A percentile compares a stretch with the other conserved stretches of the same genome.
Evolutionary conservation across 31 red algal genomes (phyloP).

Genomic region (Odonthalia washingtoniensis): DNA sequence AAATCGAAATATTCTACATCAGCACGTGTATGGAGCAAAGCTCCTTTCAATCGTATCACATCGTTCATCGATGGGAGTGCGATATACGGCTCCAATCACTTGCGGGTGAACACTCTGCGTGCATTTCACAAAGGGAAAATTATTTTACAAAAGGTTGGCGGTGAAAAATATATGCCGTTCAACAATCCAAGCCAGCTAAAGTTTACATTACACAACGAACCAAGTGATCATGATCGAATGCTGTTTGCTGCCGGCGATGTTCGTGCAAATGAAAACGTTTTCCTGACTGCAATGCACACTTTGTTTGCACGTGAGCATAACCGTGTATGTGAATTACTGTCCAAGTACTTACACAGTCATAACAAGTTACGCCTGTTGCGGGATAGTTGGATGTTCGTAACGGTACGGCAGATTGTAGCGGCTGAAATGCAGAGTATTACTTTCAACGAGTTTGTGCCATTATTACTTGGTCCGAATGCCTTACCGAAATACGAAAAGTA

Average conservation of each 20-base stretch:
- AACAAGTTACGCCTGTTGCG: background rate
- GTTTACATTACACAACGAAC: conserved; percentile 50
- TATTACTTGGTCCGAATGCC: conserved; percentile 47
- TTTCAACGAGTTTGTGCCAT: conserved; percentile 75
- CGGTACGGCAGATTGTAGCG: conserved; percentile 67
- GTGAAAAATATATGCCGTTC: conserved; percentile 39
- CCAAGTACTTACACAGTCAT: background rate
- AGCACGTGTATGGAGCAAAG: conserved; percentile 36
- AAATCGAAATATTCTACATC: conserved; percentile 5
- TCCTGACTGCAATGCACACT: conserved; percentile 69
- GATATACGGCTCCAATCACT: conserved; percentile 77
- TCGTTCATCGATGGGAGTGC: conserved; percentile 74
- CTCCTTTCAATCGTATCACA: conserved; percentile 63
- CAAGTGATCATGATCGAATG: conserved; percentile 30
- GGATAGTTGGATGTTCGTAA: conserved; percentile 64
- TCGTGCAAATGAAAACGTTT: conserved; percentile 82
- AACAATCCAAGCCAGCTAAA: conserved; percentile 29
- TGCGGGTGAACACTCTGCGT: conserved; percentile 55
- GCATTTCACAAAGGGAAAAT: conserved; percentile 48
- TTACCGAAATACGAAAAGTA: conserved; percentile 61
- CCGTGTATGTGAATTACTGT: conserved; percentile 47
- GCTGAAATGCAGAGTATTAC: conserved; percentile 78
- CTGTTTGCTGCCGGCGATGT: conserved; percentile 75
- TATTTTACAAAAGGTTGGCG: conserved; percentile 12
- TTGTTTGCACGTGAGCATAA: conserved; percentile 83